phyloP scores from a whole-genome alignment of 2,329 filamentous ascomycete species.

The Colletotrichum brevisporum region DNA sequence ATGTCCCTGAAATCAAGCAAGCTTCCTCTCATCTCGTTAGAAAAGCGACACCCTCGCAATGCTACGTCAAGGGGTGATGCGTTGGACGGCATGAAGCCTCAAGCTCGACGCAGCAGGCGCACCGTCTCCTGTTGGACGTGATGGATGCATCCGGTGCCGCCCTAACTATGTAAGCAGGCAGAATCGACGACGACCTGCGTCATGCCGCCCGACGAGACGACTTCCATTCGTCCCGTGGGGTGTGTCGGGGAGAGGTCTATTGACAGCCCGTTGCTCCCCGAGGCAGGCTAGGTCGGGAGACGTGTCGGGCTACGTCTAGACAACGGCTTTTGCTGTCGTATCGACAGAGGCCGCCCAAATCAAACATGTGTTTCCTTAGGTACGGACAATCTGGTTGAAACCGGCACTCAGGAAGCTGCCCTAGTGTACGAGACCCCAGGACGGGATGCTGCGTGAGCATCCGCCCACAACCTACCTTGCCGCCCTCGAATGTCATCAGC shows the following conservation, averaged over 20 bases:
- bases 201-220: conserved; percentile 20
- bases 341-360: neutral
- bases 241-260: conserved; percentile 6
- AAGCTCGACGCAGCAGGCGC: neutral
- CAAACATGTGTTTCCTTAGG: neutral
- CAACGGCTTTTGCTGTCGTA: neutral
- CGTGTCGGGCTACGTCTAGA: neutral
- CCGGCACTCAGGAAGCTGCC: neutral
- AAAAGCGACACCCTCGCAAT: neutral
- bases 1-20: neutral
- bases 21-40: conserved; percentile 14
- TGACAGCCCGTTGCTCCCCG: neutral
- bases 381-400: conserved; percentile 10
- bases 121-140: neutral
- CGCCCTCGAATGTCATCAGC: neutral
- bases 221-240: neutral
- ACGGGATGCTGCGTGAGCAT: conserved; percentile 1
- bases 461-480: conserved; percentile 6
- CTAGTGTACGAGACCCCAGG: conserved; percentile 15
- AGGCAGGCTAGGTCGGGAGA: conserved; percentile 4
- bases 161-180: conserved; percentile 1
- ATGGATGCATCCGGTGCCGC: neutral
- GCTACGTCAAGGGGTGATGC: neutral
- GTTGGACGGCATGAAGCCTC: neutral
- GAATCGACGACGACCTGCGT: neutral